Evolutionary conservation across 129 eudicot species (phyloP), one percentile per base, ranked within the genome.

Genomic region (Flaveria bidentis): DNA sequence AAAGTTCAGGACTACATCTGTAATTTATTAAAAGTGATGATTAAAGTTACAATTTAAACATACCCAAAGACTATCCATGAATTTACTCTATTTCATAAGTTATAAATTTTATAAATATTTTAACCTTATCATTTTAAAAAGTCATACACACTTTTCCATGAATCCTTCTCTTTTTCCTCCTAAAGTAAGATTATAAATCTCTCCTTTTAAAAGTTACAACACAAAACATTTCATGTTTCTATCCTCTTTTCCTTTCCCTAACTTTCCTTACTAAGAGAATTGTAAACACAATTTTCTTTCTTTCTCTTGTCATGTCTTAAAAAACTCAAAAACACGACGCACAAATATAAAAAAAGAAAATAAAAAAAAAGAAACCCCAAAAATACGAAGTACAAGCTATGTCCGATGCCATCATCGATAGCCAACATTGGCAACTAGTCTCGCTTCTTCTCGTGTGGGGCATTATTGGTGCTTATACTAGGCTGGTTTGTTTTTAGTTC

Each of bases 151-250:
- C 16, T 23, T 60, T 60, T 23, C 66, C 7, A 23, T 23, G 36
- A 60, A 25, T 2, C 66, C 66, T 26, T 12, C 12, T 11, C n/a
- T 60, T 23, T 55, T 60, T 23, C 39, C 36, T 60, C 39, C 39
- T 7, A 60, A 60, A 60, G 66, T 11, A 25, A 9, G 15, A 23
- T 56, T 26, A 56, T 17, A 55, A 8, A 22, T 60, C 66, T 60
- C 39, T 60, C n/a, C n/a, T 11, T 23, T 22, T 1, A 23, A 23
- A 60, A 60, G 36, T 60, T 56, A 20, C 10, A 60, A 25, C 66
- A 60, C 66, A 60, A 22, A 58, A 23, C 36, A 60, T 60, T 60
- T 60, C 25, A 60, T 23, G 66, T 23, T 58, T 25, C n/a, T 60
- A 10, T 23, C 11, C 0, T 58, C 3, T 2, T 46, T 46, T 11